Conservation (phyloP, 1,284 basidiomycete species). For the Leccinum subrobustum region DNA sequence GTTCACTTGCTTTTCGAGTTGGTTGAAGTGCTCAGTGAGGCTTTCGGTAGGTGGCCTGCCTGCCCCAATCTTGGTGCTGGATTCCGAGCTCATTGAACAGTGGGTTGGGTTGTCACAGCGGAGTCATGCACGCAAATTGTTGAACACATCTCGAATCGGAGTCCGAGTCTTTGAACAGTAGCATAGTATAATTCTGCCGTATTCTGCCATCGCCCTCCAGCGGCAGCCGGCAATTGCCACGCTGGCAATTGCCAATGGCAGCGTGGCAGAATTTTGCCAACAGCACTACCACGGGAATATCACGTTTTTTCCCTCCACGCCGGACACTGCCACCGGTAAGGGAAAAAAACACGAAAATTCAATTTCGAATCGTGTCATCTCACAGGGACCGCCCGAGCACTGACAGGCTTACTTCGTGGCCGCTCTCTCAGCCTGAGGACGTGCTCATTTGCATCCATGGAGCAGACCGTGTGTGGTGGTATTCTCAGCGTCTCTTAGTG, state of each 20-base stretch:
- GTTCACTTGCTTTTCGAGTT: background rate
- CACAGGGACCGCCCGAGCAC: background rate
- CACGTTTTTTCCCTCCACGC: background rate
- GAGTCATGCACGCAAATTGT: background rate
- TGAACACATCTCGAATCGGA: background rate
- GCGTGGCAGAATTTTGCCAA: background rate
- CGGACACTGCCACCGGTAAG: background rate
- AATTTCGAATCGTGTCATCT: background rate
- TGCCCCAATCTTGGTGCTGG: background rate
- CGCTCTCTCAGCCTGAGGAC: background rate
- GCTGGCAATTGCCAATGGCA: background rate
- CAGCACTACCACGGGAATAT: background rate
- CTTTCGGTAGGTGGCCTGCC: background rate
- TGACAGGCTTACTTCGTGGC: background rate
- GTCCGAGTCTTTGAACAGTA: no score
- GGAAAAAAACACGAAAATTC: background rate
- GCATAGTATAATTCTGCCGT: background rate
- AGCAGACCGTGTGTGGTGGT: background rate
- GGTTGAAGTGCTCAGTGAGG: background rate
- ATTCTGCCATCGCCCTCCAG: background rate
- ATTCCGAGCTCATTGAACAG: background rate
- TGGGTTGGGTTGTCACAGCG: background rate
- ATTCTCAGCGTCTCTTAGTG: background rate
- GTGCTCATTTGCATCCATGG: background rate
- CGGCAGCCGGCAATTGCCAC: no score